phyloP scores from a whole-genome alignment of 1,284 basidiomycete genomes.

The Anthracocystis setariae region DNA sequence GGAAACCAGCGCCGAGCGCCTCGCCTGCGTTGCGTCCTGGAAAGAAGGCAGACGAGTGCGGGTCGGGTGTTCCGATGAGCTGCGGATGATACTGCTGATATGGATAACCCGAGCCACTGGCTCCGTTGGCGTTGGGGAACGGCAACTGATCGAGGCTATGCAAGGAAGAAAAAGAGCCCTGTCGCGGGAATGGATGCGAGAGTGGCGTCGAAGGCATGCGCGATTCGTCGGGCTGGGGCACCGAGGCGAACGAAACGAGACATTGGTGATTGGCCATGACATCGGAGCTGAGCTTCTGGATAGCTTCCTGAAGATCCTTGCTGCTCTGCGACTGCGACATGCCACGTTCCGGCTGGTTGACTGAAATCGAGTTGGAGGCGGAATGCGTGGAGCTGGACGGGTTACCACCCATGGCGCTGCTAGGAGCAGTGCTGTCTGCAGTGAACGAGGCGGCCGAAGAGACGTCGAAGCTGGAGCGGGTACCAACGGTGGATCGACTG shows the following conservation, averaged over 20 bases:
- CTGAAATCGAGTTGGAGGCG: constrained; percentile 54
- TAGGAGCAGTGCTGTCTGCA: constrained; percentile 56
- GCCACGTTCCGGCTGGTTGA: constrained; percentile 31
- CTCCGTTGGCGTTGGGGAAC: constrained; percentile 37
- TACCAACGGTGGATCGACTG: constrained; percentile 58
- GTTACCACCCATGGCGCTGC: constrained; percentile 47
- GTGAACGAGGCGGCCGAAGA: constrained; percentile 52
- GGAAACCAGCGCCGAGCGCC: constrained; percentile 39
- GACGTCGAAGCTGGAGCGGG: constrained; percentile 57
- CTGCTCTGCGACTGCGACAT: constrained; percentile 45
- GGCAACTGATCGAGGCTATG: constrained; percentile 45
- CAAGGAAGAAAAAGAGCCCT: constrained; percentile 48
- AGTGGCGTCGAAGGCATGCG: constrained; percentile 33
- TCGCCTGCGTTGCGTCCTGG: constrained; percentile 26
- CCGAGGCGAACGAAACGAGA: constrained; percentile 54
- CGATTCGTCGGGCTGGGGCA: constrained; percentile 42
- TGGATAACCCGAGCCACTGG: constrained; percentile 36
- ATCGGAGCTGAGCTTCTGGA: constrained; percentile 54
- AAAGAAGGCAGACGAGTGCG: constrained; percentile 46
- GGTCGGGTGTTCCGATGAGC: constrained; percentile 44
- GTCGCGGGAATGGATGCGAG: constrained; percentile 36
- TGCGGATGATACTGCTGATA: constrained; percentile 54
- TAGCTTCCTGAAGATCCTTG: constrained; percentile 54
- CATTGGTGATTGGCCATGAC: constrained; percentile 63
- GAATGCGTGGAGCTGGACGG: constrained; percentile 50